Conservation (phyloP, 2,329 filamentous ascomycete species). For the Alternaria sp. region DNA sequence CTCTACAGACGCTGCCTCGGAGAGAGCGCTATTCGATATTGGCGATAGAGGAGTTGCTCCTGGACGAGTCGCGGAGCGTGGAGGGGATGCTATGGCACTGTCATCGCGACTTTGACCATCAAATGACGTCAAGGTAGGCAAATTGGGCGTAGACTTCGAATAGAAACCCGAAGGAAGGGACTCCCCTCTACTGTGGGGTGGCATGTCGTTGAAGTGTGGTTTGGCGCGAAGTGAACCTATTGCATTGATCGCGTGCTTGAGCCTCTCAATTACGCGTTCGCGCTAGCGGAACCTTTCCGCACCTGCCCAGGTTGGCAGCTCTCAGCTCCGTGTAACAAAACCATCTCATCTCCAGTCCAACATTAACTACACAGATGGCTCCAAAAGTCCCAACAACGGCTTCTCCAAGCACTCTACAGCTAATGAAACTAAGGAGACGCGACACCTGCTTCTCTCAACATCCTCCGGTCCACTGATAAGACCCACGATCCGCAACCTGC, state of each 20-base stretch:
- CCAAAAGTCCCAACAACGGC: rapidly evolving
- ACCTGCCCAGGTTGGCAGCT: background rate
- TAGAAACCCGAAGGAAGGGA: constrained; percentile 49
- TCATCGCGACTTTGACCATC: constrained; percentile 15
- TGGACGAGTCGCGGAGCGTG: constrained; percentile 11
- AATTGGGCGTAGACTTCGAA: constrained; percentile 56
- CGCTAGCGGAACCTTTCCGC: constrained; percentile 11
- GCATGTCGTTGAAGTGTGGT: constrained; percentile 43
- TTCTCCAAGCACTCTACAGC: background rate
- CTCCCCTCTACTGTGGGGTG: constrained; percentile 54
- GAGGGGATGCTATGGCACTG: constrained; percentile 4
- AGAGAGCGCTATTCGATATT: constrained; percentile 34
- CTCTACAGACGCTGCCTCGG: constrained; percentile 44
- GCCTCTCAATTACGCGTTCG: constrained; percentile 8
- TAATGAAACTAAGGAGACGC: background rate
- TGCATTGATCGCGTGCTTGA: constrained; percentile 29
- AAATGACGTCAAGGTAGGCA: constrained; percentile 51
- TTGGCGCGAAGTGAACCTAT: constrained; percentile 11
- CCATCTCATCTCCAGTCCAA: background rate
- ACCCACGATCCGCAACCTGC: background rate
- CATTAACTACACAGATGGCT: background rate
- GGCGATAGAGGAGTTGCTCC: constrained; percentile 28
- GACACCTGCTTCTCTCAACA: background rate
- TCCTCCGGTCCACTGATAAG: background rate
- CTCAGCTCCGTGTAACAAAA: background rate